A percentile compares a stretch with the other conserved stretches of the same genome.
phyloP scores from a whole-genome alignment of 2,329 filamentous ascomycete genomes.

The Mariannaea elegans region DNA sequence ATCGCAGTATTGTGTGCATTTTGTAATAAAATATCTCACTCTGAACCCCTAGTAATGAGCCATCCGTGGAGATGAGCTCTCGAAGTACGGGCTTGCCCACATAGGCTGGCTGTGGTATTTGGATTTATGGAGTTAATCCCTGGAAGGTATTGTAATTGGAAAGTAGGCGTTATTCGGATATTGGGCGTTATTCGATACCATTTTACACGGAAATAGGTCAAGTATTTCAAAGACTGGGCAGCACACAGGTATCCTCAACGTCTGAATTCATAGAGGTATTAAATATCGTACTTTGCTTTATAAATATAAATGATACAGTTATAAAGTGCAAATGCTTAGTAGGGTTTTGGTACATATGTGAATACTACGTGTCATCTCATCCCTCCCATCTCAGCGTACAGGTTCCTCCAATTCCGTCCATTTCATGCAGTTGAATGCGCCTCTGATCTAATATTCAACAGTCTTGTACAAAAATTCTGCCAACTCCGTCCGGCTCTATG shows the following conservation, averaged over 20 bases:
- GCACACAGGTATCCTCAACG: neutral
- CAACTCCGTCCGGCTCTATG: neutral
- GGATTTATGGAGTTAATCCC: neutral
- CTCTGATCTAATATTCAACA: neutral
- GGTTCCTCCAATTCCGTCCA: neutral
- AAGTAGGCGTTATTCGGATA: neutral
- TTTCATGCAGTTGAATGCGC: neutral
- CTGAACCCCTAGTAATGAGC: neutral
- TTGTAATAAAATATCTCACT: conserved; percentile 6
- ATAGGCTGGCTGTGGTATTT: too few relatives aligned
- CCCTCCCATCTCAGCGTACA: neutral
- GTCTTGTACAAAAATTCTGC: neutral
- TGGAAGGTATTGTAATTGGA: neutral
- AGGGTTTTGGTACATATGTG: conserved; percentile 21
- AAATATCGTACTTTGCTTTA: neutral
- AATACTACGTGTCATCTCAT: conserved; percentile 17
- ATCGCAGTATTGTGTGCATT: neutral
- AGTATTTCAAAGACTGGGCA: neutral
- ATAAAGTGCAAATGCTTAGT: conserved; percentile 19
- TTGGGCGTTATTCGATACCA: conserved; percentile 22
- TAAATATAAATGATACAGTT: conserved; percentile 5
- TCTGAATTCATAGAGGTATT: conserved; percentile 4
- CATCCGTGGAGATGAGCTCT: too few relatives aligned
- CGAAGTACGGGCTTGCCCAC: too few relatives aligned
- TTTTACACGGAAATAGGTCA: neutral